These are phyloP conservation scores for Lichtheimia ornata DNA, from an alignment of 371 early-diverging fungal species.

Conservation along the genomic window DNA sequence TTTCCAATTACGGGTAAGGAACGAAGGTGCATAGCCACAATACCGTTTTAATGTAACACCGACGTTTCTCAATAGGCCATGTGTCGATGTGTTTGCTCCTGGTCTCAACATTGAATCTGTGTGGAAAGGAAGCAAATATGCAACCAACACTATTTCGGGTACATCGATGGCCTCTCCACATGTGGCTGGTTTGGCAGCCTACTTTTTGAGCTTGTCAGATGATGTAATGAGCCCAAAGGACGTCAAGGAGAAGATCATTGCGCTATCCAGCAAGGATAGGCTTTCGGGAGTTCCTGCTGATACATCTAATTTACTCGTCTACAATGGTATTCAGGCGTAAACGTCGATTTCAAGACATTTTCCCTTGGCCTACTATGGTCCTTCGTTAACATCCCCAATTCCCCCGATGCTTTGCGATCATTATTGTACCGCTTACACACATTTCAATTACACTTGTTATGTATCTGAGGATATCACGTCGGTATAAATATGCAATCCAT, in stretches of 20 bases:
- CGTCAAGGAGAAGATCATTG: conserved; percentile 77
- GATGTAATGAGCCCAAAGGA: conserved; percentile 71
- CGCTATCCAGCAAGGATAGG: conserved; percentile 63
- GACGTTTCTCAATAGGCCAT: conserved; percentile 42
- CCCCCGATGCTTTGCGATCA: too few relatives aligned
- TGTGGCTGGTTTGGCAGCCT: conserved; percentile 92
- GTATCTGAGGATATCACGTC: too few relatives aligned
- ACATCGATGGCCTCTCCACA: conserved; percentile 99
- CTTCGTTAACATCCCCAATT: too few relatives aligned
- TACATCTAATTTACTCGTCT: conserved; percentile 84
- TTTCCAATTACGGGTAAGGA: conserved; percentile 74
- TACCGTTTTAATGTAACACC: too few relatives aligned
- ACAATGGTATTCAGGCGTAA: conserved; percentile 46
- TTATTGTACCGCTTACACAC: too few relatives aligned
- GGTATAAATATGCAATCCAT: too few relatives aligned
- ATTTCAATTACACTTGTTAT: too few relatives aligned
- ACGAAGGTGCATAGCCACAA: too few relatives aligned
- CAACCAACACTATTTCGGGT: conserved; percentile 90
- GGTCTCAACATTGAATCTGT: conserved; percentile 88
- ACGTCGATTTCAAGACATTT: too few relatives aligned
- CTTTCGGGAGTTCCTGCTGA: conserved; percentile 64
- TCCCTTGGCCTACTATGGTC: too few relatives aligned
- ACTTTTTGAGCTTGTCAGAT: conserved; percentile 66
- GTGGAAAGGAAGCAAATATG: conserved; percentile 78
- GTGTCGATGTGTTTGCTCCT: conserved; percentile 93